Base-by-base conservation (phyloP, 768 basidiomycete genomes). In the Pluteus cervinus region DNA sequence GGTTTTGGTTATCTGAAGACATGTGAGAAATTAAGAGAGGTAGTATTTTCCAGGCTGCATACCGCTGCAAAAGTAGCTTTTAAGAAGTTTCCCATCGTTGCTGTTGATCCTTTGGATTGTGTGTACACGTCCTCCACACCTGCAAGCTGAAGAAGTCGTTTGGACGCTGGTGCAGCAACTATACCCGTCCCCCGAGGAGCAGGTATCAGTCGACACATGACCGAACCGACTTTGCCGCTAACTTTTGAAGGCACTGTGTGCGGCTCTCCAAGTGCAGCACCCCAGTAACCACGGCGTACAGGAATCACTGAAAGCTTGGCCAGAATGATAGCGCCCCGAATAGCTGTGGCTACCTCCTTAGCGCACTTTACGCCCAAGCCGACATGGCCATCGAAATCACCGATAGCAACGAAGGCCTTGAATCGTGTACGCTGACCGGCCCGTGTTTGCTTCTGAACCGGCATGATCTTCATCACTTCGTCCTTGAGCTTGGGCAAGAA, bases 391-490 rank as follows among this genome's bases (percentile, higher is more conserved):
- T 97, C 92, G 53, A 81, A 89, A 71, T 99, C 96, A 60, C 96
- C 96, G 55, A 99, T 96, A 44, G 96, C 96, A 54, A 98, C 96
- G 69, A 97, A 98, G 18, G 96, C 96, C 73, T 99, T 98, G 83
- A 99, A 99, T 47, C 96, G 87, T 43, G 96, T 99, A 53, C 96
- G 88, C 68, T 99, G 96, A 64, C 96, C 96, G 52, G 96, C 96
- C 58, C 90, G 92, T 44, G 96, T 99, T 68, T 99, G 96, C 70
- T 99, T 99, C 71, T 98, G 96, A 40, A 99, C 96, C 50, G 96
- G 96, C 84, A 92, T 92, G 62, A 99, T 98, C 66, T 93, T 94
- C 96, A 99, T 99, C 49, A 99, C 96, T 64, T 96, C 92, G 53
- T 93, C 96, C 78, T 99, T 99, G 69, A 99, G 86, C 62, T 89